Evolutionary conservation across 1,284 basidiomycete species (phyloP).

Genomic region (Cutaneotrichosporon dermatis): DNA sequence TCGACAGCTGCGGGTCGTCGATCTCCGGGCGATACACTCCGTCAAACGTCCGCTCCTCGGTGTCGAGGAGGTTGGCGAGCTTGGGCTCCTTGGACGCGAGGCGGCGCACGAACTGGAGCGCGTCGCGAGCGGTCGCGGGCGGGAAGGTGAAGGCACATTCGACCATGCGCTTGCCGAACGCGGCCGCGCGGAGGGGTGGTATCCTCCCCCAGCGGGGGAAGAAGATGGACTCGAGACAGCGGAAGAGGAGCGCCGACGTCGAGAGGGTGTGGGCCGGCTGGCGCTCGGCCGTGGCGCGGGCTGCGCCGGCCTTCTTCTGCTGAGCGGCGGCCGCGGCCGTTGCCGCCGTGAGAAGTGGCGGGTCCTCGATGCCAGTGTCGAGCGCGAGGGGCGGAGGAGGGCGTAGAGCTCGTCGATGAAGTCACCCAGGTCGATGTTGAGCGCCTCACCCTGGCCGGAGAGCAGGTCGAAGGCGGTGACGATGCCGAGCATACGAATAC

Average conservation of each 20-base stretch:
- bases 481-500: conserved; percentile 76
- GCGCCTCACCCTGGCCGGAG: conserved; percentile 94
- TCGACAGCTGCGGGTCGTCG: conserved; percentile 73
- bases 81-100: conserved; percentile 72
- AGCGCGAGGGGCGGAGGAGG: conserved; percentile 52
- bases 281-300: conserved; percentile 14
- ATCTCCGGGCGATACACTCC: conserved; percentile 75
- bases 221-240: conserved; percentile 74
- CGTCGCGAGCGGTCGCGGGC: conserved; percentile 59
- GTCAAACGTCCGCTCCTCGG: conserved; percentile 75
- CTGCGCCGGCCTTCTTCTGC: conserved; percentile 10
- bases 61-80: conserved; percentile 76
- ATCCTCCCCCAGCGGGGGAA: conserved; percentile 57
- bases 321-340: conserved; percentile 20
- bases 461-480: conserved; percentile 94
- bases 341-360: conserved; percentile 34
- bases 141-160: conserved; percentile 76
- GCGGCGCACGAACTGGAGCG: conserved; percentile 66
- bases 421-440: conserved; percentile 90
- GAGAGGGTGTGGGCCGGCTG: conserved; percentile 31
- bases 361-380: conserved; percentile 52
- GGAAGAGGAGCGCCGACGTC: conserved; percentile 70
- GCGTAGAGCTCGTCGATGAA: conserved; percentile 63
- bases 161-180: conserved; percentile 86
- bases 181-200: conserved; percentile 75